Evolutionary conservation across 345 rosid species (phyloP), one percentile per base, ranked within the genome.

Genomic region (Reutealis trisperma): DNA sequence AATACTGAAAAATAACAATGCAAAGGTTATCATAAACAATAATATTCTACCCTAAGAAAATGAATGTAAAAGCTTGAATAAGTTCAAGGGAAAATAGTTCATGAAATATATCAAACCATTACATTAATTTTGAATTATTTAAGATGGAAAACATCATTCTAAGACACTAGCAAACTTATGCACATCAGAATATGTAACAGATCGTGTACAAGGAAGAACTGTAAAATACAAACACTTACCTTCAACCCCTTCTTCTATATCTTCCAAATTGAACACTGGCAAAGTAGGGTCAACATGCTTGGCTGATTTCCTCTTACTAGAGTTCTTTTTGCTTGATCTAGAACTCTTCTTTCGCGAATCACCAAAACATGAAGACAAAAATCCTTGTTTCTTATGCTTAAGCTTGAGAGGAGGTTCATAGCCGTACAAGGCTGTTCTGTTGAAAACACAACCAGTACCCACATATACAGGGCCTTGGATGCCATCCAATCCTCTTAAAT

Each of bases 361-460:
- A 71, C 85, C 82, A 54, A 70, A 78, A 75, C 79, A 78, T 65
- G 82, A 78, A 59, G 81, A 74, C 1, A 82, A 32, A 44, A 82
- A 15, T 42, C 82, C 82, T 49, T 73, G 77, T 71, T 70, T 78
- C 63, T 52, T 78, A 63, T 82, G 85, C 82, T 78, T 82, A 18
- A 77, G 66, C 76, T 82, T 82, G 49, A 82, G 57, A 62, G 85
- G 85, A 70, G 85, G 85, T 24, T 82, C 85, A 41, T 82, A 82
- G 60, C 85, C 85, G 42, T 82, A 82, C 73, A 82, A 75, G 21
- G 85, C 85, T 6, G 82, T 82, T 75, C 85, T 78, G 30, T 82
- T 82, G 79, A 82, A 82, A 51, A 82, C 85, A 71, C 85, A 82
- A 49, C 85, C 85, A 5, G 85, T 82, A 58, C 85, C 85, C 79